A percentile compares a stretch with the other conserved stretches of the same genome.
Conservation (phyloP, 2,329 filamentous ascomycete genomes). For the Fusarium tjaetaba region DNA sequence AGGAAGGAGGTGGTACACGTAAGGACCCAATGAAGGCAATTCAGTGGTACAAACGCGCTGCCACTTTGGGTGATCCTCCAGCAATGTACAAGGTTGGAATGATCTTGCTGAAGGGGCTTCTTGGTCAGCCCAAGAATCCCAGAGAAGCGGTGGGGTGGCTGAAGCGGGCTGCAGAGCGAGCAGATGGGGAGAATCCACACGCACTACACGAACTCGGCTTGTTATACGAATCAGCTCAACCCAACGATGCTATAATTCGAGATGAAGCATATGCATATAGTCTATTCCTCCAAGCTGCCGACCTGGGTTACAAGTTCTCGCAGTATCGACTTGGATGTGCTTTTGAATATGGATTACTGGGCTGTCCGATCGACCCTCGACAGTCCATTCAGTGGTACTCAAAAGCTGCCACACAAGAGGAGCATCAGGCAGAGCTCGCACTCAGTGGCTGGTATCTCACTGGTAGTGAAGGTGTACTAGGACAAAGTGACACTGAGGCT, state of each 20-base stretch:
- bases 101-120: conserved; percentile 90
- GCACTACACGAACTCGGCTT: conserved; percentile 88
- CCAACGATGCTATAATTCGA: conserved; percentile 77
- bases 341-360: conserved; percentile 88
- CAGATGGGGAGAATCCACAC: conserved; percentile 91
- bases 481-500: conserved; percentile 93
- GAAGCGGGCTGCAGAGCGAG: conserved; percentile 88
- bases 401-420: conserved; percentile 87
- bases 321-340: conserved; percentile 90
- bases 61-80: conserved; percentile 86
- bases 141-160: conserved; percentile 91
- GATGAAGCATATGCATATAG: conserved; percentile 85
- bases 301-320: conserved; percentile 93
- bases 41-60: conserved; percentile 97
- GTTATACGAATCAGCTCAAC: conserved; percentile 70
- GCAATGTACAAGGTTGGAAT: conserved; percentile 99
- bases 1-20: conserved; percentile 92
- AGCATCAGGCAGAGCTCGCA: conserved; percentile 90
- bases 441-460: conserved; percentile 96
- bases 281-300: conserved; percentile 85
- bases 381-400: conserved; percentile 95
- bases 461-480: conserved; percentile 84
- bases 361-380: conserved; percentile 82
- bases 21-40: conserved; percentile 93
- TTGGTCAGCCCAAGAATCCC: conserved; percentile 86